Evolutionary conservation across 371 early-diverging fungal species (phyloP).

Genomic region (Apophysomyces variabilis): DNA sequence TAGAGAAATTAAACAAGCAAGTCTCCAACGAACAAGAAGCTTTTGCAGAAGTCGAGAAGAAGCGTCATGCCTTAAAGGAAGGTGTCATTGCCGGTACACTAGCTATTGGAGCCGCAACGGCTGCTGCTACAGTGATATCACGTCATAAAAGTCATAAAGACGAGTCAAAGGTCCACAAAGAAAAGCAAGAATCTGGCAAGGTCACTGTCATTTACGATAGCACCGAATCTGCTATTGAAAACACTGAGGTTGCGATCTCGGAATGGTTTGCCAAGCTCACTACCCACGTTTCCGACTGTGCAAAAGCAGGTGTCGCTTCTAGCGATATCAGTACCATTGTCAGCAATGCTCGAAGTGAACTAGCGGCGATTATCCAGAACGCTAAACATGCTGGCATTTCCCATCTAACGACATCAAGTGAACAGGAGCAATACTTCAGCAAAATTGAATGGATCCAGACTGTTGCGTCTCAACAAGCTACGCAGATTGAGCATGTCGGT

Average conservation of each 20-base stretch:
- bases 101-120: constrained; percentile 26
- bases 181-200: background rate
- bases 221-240: constrained; percentile 12
- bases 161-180: constrained; percentile 18
- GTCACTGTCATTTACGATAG: constrained; percentile 13
- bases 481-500: constrained; percentile 36
- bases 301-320: background rate
- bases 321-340: background rate
- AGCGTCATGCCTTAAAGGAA: background rate
- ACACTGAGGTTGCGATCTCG: constrained; percentile 10
- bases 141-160: constrained; percentile 18
- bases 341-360: background rate
- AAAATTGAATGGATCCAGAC: constrained; percentile 31
- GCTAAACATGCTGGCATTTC: constrained; percentile 22
- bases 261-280: constrained; percentile 23
- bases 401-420: constrained; percentile 21
- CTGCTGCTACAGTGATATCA: constrained; percentile 16
- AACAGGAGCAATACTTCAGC: constrained; percentile 25
- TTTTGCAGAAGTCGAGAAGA: background rate
- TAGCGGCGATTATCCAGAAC: background rate
- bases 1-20: background rate
- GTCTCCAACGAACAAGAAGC: background rate
- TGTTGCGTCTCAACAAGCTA: constrained; percentile 29
- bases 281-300: constrained; percentile 1
- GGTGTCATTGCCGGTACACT: constrained; percentile 23